Conservation (phyloP, 2,329 filamentous ascomycete species). For the Coleophoma cylindrospora region DNA sequence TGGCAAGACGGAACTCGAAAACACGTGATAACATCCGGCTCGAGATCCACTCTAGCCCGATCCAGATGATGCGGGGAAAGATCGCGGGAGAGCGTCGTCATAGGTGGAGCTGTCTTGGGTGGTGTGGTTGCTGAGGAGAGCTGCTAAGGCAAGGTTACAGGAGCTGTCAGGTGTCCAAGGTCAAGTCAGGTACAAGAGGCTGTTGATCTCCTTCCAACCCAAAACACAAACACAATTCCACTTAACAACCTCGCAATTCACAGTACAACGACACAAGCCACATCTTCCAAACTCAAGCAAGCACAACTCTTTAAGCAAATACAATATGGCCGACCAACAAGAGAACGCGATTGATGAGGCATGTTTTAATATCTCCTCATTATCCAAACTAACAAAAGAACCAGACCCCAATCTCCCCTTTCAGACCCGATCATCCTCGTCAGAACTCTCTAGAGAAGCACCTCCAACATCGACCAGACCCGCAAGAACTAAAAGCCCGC, state of each 20-base stretch:
- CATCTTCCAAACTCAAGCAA: too few species aligned
- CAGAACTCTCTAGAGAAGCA: constrained; percentile 71
- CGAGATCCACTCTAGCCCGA: too few species aligned
- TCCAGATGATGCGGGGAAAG: too few species aligned
- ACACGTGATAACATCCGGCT: background rate
- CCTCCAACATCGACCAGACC: constrained; percentile 63
- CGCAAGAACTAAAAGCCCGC: constrained; percentile 61
- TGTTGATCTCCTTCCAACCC: background rate
- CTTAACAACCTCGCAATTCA: background rate
- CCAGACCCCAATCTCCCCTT: constrained; percentile 51
- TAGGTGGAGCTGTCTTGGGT: background rate
- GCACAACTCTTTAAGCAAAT: too few species aligned
- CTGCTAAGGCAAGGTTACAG: background rate
- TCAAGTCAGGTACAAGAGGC: too few species aligned
- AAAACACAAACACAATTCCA: background rate
- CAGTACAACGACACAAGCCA: too few species aligned
- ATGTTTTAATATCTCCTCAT: background rate
- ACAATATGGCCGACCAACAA: background rate
- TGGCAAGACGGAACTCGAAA: background rate
- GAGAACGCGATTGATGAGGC: constrained; percentile 37
- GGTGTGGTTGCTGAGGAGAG: background rate
- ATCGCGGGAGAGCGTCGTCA: background rate
- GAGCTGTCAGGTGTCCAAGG: too few species aligned
- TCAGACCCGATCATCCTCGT: constrained; percentile 41
- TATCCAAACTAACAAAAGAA: background rate